Base-by-base conservation (phyloP, 345 rosid species). In the Sapria himalayana region DNA sequence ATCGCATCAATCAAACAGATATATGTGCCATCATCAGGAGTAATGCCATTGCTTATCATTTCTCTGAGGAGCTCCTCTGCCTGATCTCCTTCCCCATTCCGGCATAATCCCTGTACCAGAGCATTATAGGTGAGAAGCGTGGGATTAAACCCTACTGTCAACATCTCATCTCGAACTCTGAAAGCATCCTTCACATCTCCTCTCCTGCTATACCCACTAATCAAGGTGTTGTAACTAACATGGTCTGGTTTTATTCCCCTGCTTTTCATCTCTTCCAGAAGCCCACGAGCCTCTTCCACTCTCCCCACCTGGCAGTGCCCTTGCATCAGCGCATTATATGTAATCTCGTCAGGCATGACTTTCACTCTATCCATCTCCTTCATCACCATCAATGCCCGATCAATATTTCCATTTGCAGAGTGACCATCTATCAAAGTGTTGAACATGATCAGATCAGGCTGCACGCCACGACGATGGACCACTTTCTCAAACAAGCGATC, bases 51-150 rank as follows among this genome's bases (percentile, higher is more conserved):
- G 51, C 72, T 71, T 42, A 69, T 65, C 92, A 79, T 82, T 52
- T 89, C 93, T 61, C 49, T 72, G 22, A 89, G 77, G 41, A 74
- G 64, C 51, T 72, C 70, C 56, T 79, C 86, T 9, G 95, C 92
- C 35, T 51, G 62, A 37, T 67, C 66, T 17, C 80, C 91, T 15
- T 82, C 76, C 52, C 66, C 71, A 45, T 59, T 79, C 50, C 73
- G 67, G 68, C 86, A 72, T 49, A 79, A 63, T 40, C 86, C 81
- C 29, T 72, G 76, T 39, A 89, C 69, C 38, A 76, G 64, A 45
- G 93, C 92, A 74, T 74, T 89, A 50, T 89, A 82, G 8, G 93
- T 89, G 45, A 72, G 77, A 47, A 46, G 71, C 15, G 92, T 79
- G 8, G 93, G 95, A 63, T 74, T 65, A 56, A 79, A 89, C 25